Evolutionary conservation across 1,139 yeast genomes (phyloP), one percentile per base, ranked within the genome.

Genomic region (Citeromyces hawaiiensis): DNA sequence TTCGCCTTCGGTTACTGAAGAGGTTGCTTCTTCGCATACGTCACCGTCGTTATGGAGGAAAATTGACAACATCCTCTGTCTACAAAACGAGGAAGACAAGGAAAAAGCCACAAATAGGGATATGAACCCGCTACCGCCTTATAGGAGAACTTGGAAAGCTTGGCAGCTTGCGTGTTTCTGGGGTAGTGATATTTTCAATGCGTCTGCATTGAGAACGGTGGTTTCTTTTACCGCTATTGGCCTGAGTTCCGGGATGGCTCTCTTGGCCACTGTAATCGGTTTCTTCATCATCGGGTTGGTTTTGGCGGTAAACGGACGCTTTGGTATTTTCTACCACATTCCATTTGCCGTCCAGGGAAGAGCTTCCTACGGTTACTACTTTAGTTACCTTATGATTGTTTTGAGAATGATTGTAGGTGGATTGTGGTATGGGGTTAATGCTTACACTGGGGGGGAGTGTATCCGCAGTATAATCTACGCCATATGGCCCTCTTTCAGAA

Each of bases 271-370:
- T 41, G 56, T 65, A 32, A 46, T 68, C 16, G 72, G 70, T 38
- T 68, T 66, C 47, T 49, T 61, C 15, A 45, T 68, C 9, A 61
- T 67, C 11, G 50, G 63, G 29, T 16, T 54, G 10, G 54, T 61
- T 42, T 63, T 71, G 7, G 43, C 61, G 29, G 57, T 66, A 4
- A 64, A 61, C 48, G 61, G 66, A n/a, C 57, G 54, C 39, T 69
- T 67, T 1, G 72, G 72, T 36, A 50, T 52, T 21, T 61, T 61
- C 41, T 68, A 63, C 57, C 69, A 66, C 48, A 60, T 68, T 36
- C 72, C 72, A 10, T 68, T 56, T 46, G 63, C 73, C 2, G 45
- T 68, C 19, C 59, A 63, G 30, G 68, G 66, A 44, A 57, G 73
- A 50, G 57, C 65, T 36, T 59, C 64, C 2, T 68, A 66, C 47